Percentiles rank a stretch among this genome's conserved stretches.
Conservation (phyloP, 2,329 filamentous ascomycete species). For the Alternaria viburni region DNA sequence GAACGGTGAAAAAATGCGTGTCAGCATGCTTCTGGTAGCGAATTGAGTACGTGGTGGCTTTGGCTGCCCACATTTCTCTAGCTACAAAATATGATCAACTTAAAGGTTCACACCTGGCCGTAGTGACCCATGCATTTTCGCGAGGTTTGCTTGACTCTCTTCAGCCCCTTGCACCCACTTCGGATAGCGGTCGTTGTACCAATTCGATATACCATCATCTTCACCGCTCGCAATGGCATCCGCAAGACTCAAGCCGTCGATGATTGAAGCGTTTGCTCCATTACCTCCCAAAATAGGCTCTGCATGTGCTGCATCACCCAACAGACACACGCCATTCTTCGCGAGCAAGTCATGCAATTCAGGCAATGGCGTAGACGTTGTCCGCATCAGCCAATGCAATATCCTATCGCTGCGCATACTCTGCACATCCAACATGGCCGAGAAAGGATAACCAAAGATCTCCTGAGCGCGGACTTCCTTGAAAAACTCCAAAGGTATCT, state of each 20-base stretch:
- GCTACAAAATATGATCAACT: not conserved
- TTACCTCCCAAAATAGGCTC: slow-evolving; percentile 51
- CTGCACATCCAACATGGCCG: slow-evolving; percentile 39
- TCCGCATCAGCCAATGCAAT: slow-evolving; percentile 53
- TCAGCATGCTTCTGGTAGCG: not conserved
- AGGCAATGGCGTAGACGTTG: slow-evolving; percentile 18
- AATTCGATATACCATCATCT: not conserved
- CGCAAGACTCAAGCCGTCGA: slow-evolving; percentile 45
- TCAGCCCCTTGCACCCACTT: not conserved
- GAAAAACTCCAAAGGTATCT: slow-evolving; percentile 47
- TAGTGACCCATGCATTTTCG: not conserved
- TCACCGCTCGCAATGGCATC: not conserved
- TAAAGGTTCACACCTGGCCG: not conserved
- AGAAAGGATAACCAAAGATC: slow-evolving; percentile 39
- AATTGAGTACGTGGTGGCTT: not conserved
- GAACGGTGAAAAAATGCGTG: not conserved
- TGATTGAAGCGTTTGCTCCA: slow-evolving; percentile 50
- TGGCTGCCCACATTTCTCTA: not conserved
- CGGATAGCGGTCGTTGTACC: not conserved
- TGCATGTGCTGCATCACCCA: slow-evolving; percentile 52
- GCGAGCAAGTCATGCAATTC: slow-evolving; percentile 26
- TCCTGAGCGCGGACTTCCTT: slow-evolving; percentile 37
- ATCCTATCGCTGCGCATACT: slow-evolving; percentile 43
- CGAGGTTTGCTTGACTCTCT: not conserved
- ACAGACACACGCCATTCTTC: slow-evolving; percentile 4